phyloP scores from a whole-genome alignment of 208 protist genomes.

The Crithidia bombi region DNA sequence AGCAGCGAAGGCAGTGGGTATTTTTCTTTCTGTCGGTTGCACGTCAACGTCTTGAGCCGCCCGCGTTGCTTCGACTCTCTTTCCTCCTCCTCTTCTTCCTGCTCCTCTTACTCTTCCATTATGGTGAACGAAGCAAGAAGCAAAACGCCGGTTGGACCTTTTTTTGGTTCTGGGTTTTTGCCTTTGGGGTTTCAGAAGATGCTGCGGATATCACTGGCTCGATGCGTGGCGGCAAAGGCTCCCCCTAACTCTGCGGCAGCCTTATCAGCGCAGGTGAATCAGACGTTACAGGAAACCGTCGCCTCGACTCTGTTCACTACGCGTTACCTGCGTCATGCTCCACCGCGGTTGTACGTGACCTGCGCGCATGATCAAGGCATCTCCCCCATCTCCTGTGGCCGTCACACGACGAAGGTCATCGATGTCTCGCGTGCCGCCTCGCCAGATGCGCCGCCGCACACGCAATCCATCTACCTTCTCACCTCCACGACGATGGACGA shows the following conservation, averaged over 20 bases:
- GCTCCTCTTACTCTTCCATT: too few relatives aligned
- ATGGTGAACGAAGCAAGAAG: too few relatives aligned
- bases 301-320: slow-evolving; percentile 14
- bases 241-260: neutral
- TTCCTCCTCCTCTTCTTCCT: too few relatives aligned
- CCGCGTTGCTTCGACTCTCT: too few relatives aligned
- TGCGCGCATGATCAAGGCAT: slow-evolving; percentile 34
- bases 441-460: slow-evolving; percentile 37
- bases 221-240: neutral
- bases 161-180: too few relatives aligned
- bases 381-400: slow-evolving; percentile 16
- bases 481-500: slow-evolving; percentile 56
- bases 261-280: neutral
- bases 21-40: too few relatives aligned
- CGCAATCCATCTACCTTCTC: slow-evolving; percentile 65
- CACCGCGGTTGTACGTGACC: slow-evolving; percentile 75
- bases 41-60: too few relatives aligned
- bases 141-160: neutral
- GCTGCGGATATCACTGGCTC: slow-evolving; percentile 1
- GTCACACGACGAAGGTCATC: slow-evolving; percentile 70
- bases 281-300: slow-evolving; percentile 18
- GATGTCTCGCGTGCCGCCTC: slow-evolving; percentile 35
- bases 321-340: slow-evolving; percentile 69
- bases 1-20: too few relatives aligned
- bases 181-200: neutral